These are phyloP conservation scores for Parastagonospora avenae DNA, from an alignment of 2,329 filamentous ascomycete species.

Conservation along the genomic window DNA sequence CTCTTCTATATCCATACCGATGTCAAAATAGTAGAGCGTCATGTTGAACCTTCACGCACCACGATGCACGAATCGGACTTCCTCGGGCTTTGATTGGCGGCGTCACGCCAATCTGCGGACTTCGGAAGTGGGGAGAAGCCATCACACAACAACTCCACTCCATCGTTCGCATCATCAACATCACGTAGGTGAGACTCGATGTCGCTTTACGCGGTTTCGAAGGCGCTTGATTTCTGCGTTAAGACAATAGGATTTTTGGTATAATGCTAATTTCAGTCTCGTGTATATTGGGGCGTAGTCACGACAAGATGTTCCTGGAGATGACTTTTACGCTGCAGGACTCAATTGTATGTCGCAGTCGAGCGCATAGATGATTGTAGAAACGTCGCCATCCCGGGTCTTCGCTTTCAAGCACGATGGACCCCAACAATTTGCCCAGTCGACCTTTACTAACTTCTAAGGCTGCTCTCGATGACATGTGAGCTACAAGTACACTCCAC, in stretches of 20 bases:
- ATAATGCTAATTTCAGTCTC: not conserved
- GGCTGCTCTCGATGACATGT: no score
- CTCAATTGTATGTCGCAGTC: not conserved
- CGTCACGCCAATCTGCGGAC: constrained; percentile 10
- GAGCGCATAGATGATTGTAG: not conserved
- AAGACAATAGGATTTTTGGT: no score
- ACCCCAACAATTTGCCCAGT: no score
- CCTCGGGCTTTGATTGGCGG: constrained; percentile 10
- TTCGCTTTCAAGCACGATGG: not conserved
- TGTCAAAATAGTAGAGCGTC: not conserved
- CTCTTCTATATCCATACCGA: not conserved
- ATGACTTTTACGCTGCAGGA: not conserved
- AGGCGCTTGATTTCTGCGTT: not conserved
- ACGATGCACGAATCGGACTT: not conserved
- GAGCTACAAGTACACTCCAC: not conserved
- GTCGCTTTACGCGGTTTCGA: no score
- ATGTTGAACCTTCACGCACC: not conserved
- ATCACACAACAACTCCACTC: not conserved
- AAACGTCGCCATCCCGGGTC: not conserved
- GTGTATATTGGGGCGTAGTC: not conserved
- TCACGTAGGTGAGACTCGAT: no score
- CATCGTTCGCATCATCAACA: not conserved
- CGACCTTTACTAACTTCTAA: no score
- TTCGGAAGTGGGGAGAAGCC: constrained; percentile 21
- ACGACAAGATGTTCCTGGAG: not conserved